Percentiles rank a stretch among this genome's conserved stretches.
Conservation (phyloP, 208 protist species). For the Herpetomonas muscarum region DNA sequence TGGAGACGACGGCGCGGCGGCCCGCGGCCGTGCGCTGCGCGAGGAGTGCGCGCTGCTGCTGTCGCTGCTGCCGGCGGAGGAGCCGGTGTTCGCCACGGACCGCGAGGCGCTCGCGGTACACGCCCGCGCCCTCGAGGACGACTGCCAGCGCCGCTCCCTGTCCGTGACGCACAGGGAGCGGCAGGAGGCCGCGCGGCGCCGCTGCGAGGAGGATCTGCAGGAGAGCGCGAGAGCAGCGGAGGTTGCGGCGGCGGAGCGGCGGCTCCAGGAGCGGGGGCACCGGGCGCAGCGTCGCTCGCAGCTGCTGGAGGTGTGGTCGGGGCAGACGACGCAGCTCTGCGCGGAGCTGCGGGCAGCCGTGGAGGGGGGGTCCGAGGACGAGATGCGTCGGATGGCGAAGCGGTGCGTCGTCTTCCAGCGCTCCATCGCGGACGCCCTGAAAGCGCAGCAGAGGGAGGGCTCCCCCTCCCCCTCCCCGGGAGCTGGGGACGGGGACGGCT, state of each 20-base stretch:
- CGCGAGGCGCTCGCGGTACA: slow-evolving; percentile 16
- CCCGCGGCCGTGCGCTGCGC: no score
- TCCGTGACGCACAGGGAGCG: slow-evolving; percentile 8
- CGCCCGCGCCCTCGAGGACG: slow-evolving; percentile 10
- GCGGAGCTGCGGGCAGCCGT: slow-evolving; percentile 5
- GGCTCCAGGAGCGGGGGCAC: slow-evolving; percentile 10
- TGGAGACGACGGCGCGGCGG: slow-evolving; percentile 3
- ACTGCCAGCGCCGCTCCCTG: slow-evolving; percentile 15
- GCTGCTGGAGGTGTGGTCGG: slow-evolving; percentile 9
- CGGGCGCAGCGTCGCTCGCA: slow-evolving; percentile 5
- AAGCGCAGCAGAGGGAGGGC: neutral
- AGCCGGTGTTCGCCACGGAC: slow-evolving; percentile 2
- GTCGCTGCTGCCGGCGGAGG: slow-evolving; percentile 2
- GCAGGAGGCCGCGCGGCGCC: slow-evolving; percentile 8
- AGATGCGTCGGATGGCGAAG: slow-evolving; percentile 15
- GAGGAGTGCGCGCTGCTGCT: slow-evolving; percentile 3
- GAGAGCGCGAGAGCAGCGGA: slow-evolving; percentile 5
- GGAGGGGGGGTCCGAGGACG: slow-evolving; percentile 6
- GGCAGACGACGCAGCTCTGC: slow-evolving; percentile 5
- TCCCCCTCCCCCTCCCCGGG: no score
- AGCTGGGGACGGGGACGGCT: no score
- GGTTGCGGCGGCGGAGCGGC: slow-evolving; percentile 7
- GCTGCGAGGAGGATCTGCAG: slow-evolving; percentile 10
- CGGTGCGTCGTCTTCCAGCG: slow-evolving; percentile 20
- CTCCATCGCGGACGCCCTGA: slow-evolving; percentile 6